Conservation (phyloP, 306 rosid genomes). For the Dryas octopetala region DNA sequence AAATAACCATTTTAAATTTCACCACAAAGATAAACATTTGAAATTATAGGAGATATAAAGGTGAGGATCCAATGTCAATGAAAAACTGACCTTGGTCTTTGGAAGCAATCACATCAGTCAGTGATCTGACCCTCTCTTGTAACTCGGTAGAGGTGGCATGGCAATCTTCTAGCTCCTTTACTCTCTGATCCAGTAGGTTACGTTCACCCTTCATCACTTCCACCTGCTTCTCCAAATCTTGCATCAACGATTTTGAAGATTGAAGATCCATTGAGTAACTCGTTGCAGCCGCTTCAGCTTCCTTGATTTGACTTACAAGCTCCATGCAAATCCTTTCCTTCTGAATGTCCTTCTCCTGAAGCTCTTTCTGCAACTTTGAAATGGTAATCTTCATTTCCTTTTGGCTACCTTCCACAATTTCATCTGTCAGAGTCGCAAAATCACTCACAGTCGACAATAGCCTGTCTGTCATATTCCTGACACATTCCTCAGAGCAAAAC, state of each 20-base stretch:
- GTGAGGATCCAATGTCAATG: slow-evolving; percentile 8
- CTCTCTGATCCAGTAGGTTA: slow-evolving; percentile 57
- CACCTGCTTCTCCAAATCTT: slow-evolving; percentile 56
- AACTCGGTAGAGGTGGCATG: slow-evolving; percentile 54
- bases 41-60: neutral
- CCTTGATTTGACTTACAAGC: slow-evolving; percentile 82
- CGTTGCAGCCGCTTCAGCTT: slow-evolving; percentile 67
- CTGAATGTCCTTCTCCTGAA: slow-evolving; percentile 90
- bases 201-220: slow-evolving; percentile 54
- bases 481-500: slow-evolving; percentile 52
- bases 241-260: slow-evolving; percentile 53
- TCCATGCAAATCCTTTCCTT: slow-evolving; percentile 80
- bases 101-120: slow-evolving; percentile 57
- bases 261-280: slow-evolving; percentile 65
- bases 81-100: slow-evolving; percentile 79
- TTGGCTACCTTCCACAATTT: slow-evolving; percentile 53
- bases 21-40: neutral
- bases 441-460: slow-evolving; percentile 60
- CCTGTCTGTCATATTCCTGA: slow-evolving; percentile 62
- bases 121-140: slow-evolving; percentile 63
- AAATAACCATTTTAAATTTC: neutral
- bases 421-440: slow-evolving; percentile 59
- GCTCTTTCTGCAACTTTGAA: slow-evolving; percentile 75
- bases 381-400: slow-evolving; percentile 73
- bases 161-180: slow-evolving; percentile 54